Evolutionary conservation across 108 stramenopile genomes (phyloP).

Genomic region (Fistulifera pelliculosa): DNA sequence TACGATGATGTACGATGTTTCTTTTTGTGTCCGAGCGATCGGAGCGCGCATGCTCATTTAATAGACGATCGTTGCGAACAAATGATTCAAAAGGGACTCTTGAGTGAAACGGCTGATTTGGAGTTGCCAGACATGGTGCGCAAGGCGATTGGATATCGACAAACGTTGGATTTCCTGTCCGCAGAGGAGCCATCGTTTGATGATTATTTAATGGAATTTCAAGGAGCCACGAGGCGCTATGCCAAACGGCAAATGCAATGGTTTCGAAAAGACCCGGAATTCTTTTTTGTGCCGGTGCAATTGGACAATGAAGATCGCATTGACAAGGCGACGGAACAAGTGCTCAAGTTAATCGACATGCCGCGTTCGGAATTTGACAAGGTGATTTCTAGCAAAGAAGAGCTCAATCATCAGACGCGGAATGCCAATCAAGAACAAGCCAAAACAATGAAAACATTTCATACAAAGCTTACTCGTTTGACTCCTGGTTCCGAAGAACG

Average conservation of each 20-base stretch:
- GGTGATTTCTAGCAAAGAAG: conserved; percentile 22
- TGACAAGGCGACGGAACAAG: conserved; percentile 26
- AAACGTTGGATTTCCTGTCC: conserved; percentile 80
- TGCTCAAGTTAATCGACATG: conserved; percentile 42
- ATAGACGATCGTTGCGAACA: conserved; percentile 89
- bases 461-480: no score
- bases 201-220: conserved; percentile 70
- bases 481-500: no score
- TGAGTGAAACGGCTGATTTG: conserved; percentile 75
- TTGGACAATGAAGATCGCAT: conserved; percentile 41
- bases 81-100: conserved; percentile 79
- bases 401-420: conserved; percentile 38
- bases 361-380: conserved; percentile 46
- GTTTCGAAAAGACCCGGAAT: conserved; percentile 79
- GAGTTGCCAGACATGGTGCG: conserved; percentile 67
- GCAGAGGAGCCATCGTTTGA: conserved; percentile 51
- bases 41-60: conserved; percentile 70
- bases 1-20: conserved; percentile 93
- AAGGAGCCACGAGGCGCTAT: conserved; percentile 85
- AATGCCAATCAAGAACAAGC: conserved; percentile 61
- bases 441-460: conserved; percentile 69
- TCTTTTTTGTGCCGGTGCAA: conserved; percentile 70
- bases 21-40: conserved; percentile 88
- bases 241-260: conserved; percentile 94
- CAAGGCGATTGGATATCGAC: conserved; percentile 94